Evolutionary conservation across 2,329 filamentous ascomycete genomes (phyloP).

Genomic region (Fusarium tuaranense): DNA sequence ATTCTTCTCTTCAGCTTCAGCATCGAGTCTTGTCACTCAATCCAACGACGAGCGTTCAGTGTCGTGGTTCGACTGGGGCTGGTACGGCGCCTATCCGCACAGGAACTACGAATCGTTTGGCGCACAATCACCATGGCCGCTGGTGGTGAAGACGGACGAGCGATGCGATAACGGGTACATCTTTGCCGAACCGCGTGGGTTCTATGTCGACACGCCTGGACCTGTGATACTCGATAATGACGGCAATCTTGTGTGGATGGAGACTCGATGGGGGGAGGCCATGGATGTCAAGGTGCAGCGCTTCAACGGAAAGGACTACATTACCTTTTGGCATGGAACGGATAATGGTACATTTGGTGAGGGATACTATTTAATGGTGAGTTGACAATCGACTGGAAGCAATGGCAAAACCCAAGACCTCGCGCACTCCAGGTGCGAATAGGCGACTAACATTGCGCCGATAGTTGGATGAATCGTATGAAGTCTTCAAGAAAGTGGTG

Average conservation of each 20-base stretch:
- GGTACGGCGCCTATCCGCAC: constrained; percentile 37
- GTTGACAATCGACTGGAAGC: background rate
- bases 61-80: constrained; percentile 40
- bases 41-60: background rate
- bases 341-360: constrained; percentile 59
- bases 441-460: background rate
- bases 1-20: background rate
- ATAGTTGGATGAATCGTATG: constrained; percentile 48
- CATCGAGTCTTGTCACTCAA: background rate
- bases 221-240: constrained; percentile 58
- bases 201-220: constrained; percentile 51
- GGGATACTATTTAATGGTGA: constrained; percentile 60
- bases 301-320: constrained; percentile 29
- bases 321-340: constrained; percentile 52
- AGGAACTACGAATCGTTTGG: constrained; percentile 37
- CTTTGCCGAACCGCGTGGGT: constrained; percentile 53
- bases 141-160: constrained; percentile 43
- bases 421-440: too few relatives aligned
- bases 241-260: constrained; percentile 60
- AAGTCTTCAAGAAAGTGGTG: constrained; percentile 42
- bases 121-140: constrained; percentile 47
- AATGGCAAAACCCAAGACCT: background rate
- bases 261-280: constrained; percentile 44
- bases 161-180: constrained; percentile 53
- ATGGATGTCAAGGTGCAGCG: constrained; percentile 41